These are phyloP conservation scores for Aspergillus nanangensis DNA, from an alignment of 495 filamentous ascomycete species.

Conservation along the genomic window DNA sequence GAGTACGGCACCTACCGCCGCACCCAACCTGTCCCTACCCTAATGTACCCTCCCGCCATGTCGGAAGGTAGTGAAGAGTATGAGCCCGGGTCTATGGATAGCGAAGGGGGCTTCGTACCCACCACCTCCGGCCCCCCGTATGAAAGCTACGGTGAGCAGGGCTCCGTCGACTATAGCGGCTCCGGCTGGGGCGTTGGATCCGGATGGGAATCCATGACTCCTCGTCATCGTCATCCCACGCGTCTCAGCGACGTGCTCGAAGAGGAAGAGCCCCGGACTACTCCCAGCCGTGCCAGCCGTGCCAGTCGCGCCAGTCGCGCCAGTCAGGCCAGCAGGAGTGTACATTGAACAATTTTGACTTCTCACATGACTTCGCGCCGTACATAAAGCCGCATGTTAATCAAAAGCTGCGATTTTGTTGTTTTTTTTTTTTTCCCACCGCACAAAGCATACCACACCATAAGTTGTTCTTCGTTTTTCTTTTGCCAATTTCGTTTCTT, in stretches of 20 bases:
- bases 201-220: conserved; percentile 70
- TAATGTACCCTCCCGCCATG: conserved; percentile 30
- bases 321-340: conserved; percentile 22
- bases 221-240: conserved; percentile 93
- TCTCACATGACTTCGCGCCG: conserved; percentile 5
- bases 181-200: conserved; percentile 58
- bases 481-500: conserved; percentile 2
- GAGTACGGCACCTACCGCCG: conserved; percentile 51
- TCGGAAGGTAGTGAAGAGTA: conserved; percentile 53
- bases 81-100: conserved; percentile 41
- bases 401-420: conserved; percentile 5
- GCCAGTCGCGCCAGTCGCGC: conserved; percentile 34
- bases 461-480: not conserved
- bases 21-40: conserved; percentile 38
- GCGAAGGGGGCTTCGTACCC: conserved; percentile 41
- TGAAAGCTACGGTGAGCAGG: conserved; percentile 24
- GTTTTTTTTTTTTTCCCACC: conserved; percentile 5
- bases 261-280: conserved; percentile 55
- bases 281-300: conserved; percentile 50
- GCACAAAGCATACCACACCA: not conserved
- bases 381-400: conserved; percentile 13
- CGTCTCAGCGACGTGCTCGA: conserved; percentile 92
- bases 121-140: conserved; percentile 27
- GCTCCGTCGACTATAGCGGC: conserved; percentile 50
- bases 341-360: conserved; percentile 21